Conservation (phyloP, 202 grass and related monocot genomes). For the Cymbopogon flexuosus region DNA sequence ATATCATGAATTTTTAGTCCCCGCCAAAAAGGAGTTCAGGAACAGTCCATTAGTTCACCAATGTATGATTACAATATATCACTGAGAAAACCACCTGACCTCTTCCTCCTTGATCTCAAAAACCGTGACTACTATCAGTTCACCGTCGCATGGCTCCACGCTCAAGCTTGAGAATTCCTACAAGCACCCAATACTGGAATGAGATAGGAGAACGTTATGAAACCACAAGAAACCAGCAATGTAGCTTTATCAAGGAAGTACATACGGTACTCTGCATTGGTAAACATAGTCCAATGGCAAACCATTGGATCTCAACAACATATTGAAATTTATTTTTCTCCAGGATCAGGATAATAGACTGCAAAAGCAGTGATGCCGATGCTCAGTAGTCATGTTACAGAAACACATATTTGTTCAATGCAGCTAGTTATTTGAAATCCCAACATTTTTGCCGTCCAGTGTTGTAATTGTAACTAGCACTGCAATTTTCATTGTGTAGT, state of each 20-base stretch:
- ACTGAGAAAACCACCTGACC: constrained; percentile 25
- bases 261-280: neutral
- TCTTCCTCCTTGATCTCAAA: constrained; percentile 85
- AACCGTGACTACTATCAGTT: constrained; percentile 67
- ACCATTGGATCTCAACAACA: neutral
- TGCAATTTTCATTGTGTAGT: neutral
- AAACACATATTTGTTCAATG: neutral
- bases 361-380: neutral
- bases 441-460: neutral
- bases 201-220: constrained; percentile 18
- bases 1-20: constrained; percentile 17
- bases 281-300: constrained; percentile 12
- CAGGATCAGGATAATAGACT: neutral
- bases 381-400: neutral
- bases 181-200: constrained; percentile 12
- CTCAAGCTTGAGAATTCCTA: constrained; percentile 93
- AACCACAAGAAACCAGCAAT: neutral
- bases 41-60: neutral
- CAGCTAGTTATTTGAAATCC: neutral
- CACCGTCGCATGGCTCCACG: constrained; percentile 59
- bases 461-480: neutral
- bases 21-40: neutral
- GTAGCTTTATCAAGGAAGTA: neutral
- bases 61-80: neutral
- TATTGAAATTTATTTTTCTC: neutral